Conservation (phyloP, 129 eudicot genomes). For the Flaveria trinervia region DNA sequence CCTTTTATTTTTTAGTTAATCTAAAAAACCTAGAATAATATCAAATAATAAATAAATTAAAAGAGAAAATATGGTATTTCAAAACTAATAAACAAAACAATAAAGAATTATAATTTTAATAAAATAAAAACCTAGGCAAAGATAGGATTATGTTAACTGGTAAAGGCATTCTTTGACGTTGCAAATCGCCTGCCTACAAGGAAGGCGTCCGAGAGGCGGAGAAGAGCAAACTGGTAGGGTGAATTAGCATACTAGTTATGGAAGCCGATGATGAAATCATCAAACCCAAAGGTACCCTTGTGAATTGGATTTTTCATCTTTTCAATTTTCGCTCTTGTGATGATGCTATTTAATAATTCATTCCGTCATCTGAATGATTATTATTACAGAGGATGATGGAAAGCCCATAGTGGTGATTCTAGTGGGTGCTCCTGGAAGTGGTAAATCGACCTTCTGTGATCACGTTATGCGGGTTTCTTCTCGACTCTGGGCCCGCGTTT, state of each 20-base stretch:
- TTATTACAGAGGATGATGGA: conserved; percentile 41
- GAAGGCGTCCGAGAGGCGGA: not conserved
- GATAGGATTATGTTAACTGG: no score
- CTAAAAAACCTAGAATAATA: no score
- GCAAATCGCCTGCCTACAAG: not conserved
- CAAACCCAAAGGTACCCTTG: conserved; percentile 22
- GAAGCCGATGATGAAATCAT: conserved; percentile 34
- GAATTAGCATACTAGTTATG: conserved; percentile 9
- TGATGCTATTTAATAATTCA: no score
- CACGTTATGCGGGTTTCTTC: conserved; percentile 56
- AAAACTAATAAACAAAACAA: no score
- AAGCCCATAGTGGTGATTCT: conserved; percentile 62
- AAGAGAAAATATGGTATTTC: no score
- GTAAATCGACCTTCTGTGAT: conserved; percentile 92
- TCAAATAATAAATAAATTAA: no score
- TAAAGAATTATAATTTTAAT: no score
- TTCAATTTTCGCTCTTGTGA: not conserved
- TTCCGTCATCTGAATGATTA: no score
- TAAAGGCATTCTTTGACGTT: conserved; percentile 2
- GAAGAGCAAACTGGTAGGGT: not conserved
- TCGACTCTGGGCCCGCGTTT: conserved; percentile 87
- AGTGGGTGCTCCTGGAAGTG: conserved; percentile 95
- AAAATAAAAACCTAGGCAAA: no score
- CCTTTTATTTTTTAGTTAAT: no score
- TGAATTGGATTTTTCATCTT: not conserved